A percentile compares a stretch with the other conserved stretches of the same genome.
These are phyloP conservation scores for Haplographium delicatum DNA, from an alignment of 495 filamentous ascomycete genomes.

Conservation along the genomic window DNA sequence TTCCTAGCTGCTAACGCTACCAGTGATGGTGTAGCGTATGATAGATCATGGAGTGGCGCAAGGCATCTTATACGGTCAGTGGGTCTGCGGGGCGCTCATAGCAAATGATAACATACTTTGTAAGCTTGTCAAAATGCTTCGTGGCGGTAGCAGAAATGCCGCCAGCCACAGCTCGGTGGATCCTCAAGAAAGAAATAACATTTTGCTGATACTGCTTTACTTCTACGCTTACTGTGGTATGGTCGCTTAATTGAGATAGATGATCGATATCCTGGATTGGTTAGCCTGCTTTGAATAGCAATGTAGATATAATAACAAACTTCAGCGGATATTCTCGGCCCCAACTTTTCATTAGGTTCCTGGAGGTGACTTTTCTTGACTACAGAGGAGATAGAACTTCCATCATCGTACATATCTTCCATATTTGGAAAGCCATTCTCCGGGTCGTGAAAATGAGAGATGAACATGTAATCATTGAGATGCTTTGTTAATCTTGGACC, in stretches of 20 bases:
- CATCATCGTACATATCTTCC: conserved; percentile 48
- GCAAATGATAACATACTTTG: conserved; percentile 39
- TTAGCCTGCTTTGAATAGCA: background rate
- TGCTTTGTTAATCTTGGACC: conserved; percentile 43
- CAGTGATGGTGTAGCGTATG: conserved; percentile 79
- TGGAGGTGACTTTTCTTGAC: conserved; percentile 29
- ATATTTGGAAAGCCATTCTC: conserved; percentile 67
- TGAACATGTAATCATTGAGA: conserved; percentile 79
- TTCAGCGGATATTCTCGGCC: conserved; percentile 15
- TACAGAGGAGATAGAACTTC: conserved; percentile 32
- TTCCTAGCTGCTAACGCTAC: conserved; percentile 81
- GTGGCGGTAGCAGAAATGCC: conserved; percentile 75
- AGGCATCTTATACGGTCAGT: conserved; percentile 43
- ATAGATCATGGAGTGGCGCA: conserved; percentile 76
- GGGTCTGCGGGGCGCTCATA: background rate
- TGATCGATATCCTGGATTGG: conserved; percentile 20
- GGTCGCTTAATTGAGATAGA: conserved; percentile 13
- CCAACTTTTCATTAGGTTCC: background rate
- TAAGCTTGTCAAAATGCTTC: conserved; percentile 63
- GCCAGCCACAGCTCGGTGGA: conserved; percentile 77
- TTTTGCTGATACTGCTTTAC: conserved; percentile 78
- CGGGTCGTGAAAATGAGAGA: conserved; percentile 78
- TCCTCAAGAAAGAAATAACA: conserved; percentile 74
- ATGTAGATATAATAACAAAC: conserved; percentile 5
- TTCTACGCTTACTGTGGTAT: conserved; percentile 43